Conservation (phyloP, 2,329 filamentous ascomycete species). For the Fusarium brachygibbosum region DNA sequence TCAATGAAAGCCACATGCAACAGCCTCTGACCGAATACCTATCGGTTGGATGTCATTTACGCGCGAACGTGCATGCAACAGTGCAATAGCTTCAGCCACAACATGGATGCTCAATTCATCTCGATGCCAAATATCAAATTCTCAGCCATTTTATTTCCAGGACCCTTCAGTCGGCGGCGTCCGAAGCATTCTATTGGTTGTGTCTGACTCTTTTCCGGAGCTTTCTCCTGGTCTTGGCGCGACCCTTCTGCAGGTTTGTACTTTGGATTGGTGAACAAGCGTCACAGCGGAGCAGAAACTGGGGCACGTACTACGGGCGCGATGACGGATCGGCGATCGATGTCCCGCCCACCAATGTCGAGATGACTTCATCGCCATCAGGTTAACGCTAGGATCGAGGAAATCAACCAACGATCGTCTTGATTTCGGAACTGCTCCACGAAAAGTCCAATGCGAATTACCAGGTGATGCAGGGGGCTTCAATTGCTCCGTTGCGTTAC, state of each 20-base stretch:
- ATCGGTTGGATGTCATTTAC: conserved; percentile 6
- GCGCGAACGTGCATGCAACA: not conserved
- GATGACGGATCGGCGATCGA: conserved; percentile 41
- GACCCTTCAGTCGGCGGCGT: not conserved
- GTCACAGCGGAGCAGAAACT: conserved; percentile 37
- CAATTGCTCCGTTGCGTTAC: conserved; percentile 12
- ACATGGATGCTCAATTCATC: not conserved
- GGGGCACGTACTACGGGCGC: conserved; percentile 29
- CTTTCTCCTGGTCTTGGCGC: not conserved
- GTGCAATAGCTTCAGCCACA: conserved; percentile 3
- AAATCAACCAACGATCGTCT: conserved; percentile 38
- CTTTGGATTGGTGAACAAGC: conserved; percentile 11
- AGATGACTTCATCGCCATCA: conserved; percentile 48
- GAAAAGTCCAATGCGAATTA: conserved; percentile 11
- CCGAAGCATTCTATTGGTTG: not conserved
- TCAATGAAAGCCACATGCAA: not conserved
- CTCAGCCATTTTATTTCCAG: conserved; percentile 5
- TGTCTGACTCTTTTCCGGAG: conserved; percentile 5
- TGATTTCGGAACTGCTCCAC: not conserved
- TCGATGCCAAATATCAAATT: conserved; percentile 14
- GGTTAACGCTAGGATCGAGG: conserved; percentile 37
- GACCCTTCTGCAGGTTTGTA: conserved; percentile 2
- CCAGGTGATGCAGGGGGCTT: conserved; percentile 24
- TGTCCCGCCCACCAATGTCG: conserved; percentile 21
- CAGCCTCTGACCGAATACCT: conserved; percentile 2